Percentiles rank a stretch among this genome's conserved stretches.
Conservation (phyloP, 2,329 filamentous ascomycete species). For the Calonectria crousiana region DNA sequence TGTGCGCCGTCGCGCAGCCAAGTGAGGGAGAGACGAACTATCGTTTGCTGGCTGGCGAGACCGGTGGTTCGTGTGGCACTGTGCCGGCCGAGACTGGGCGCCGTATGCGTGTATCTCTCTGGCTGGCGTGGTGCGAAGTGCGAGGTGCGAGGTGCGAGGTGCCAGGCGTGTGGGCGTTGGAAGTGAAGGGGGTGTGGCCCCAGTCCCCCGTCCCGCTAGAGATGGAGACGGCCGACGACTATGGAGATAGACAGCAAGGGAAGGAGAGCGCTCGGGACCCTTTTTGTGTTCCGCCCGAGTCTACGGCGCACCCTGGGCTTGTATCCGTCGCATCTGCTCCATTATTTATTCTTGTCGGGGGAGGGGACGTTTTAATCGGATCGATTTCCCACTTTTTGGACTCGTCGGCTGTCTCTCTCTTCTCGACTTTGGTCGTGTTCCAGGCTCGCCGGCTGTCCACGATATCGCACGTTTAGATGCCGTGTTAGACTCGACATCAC, state of each 20-base stretch:
- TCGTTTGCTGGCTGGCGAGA: neutral
- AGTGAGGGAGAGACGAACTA: neutral
- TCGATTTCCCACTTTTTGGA: neutral
- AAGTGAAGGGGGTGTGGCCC: constrained; percentile 28
- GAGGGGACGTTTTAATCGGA: neutral
- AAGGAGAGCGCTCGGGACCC: constrained; percentile 33
- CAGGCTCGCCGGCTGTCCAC: neutral
- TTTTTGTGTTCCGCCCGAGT: constrained; percentile 43
- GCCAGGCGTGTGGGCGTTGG: neutral
- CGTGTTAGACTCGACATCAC: constrained; percentile 12
- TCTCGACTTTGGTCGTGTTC: neutral
- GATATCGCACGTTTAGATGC: neutral
- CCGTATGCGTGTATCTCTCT: neutral
- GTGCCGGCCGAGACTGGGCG: constrained; percentile 3
- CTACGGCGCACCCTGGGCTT: constrained; percentile 19
- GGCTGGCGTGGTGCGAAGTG: constrained; percentile 13
- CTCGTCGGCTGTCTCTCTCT: neutral
- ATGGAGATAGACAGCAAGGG: constrained; percentile 23
- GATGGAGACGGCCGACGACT: constrained; percentile 22
- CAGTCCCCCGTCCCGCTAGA: constrained; percentile 27
- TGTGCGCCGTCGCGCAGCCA: neutral
- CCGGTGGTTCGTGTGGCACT: neutral
- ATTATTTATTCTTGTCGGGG: constrained; percentile 20
- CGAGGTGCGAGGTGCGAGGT: constrained; percentile 4
- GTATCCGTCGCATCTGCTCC: constrained; percentile 24